Evolutionary conservation across 257 asterid species (phyloP), one percentile per base, ranked within the genome.

Genomic region (Petunia secreta): DNA sequence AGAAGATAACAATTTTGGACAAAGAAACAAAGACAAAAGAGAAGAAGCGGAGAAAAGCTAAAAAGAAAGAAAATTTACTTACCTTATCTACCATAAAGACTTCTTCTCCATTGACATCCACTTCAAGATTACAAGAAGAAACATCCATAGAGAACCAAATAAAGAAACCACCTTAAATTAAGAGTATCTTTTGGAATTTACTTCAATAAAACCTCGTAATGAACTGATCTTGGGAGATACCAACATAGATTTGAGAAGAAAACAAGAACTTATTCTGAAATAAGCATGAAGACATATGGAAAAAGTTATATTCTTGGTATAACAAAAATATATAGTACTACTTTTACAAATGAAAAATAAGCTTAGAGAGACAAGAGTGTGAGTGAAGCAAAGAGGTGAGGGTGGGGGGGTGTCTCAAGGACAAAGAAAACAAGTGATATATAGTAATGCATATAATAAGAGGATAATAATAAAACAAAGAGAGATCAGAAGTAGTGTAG

Each of bases 61-160:
- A 43, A 52, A 69, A 63, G 3, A 48, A 60, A 62, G 6, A 54
- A 16, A 81, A 44, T 76, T 67, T 36, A 14, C 36, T 76, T 86
- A 94, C 98, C 98, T 87, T 88, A 80, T 94, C 80, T 10, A 94
- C 90, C 84, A 89, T 16, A 90, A 94, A 91, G 83, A 87, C 63
- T 88, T 91, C 91, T 87, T 93, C 97, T 58, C 98, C 98, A 88
- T 93, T 94, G 81, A 94, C 94, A 85, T 94, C 97, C 85, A 94
- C 95, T 84, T 91, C 92, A 85, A 94, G 98, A 85, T 88, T 84
- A 82, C 86, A 87, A 82, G 85, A 87, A 80, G 80, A 69, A 62
- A 75, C 89, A 75, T 85, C 95, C 98, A 94, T 91, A n/a, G 25
- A 58, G 38, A 84, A 84, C 84, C 82, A 87, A 80, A 67, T 6